Conservation (phyloP, 345 rosid genomes). For the Eucalyptus sp. region DNA sequence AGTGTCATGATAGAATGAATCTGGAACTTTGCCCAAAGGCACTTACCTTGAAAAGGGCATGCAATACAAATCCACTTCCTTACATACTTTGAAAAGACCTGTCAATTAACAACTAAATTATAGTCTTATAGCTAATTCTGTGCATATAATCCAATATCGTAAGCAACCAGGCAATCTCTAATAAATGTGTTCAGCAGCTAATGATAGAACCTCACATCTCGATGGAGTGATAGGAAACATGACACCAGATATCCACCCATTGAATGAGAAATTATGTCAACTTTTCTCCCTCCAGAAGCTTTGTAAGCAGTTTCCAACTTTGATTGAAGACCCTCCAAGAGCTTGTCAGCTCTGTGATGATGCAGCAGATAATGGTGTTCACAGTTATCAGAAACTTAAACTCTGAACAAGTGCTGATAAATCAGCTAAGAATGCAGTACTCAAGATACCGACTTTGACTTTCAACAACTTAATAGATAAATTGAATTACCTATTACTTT, state of each 20-base stretch:
- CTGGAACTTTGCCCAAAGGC: neutral
- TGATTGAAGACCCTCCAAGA: slow-evolving; percentile 45
- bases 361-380: neutral
- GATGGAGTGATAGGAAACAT: slow-evolving; percentile 65
- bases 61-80: slow-evolving; percentile 86
- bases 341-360: slow-evolving; percentile 47
- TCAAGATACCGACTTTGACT: neutral
- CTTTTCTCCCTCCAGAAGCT: slow-evolving; percentile 64
- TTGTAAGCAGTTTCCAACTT: slow-evolving; percentile 68
- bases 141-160: neutral
- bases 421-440: neutral
- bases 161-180: neutral
- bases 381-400: neutral
- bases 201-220: slow-evolving; percentile 34
- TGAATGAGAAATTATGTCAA: slow-evolving; percentile 72
- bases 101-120: slow-evolving; percentile 6
- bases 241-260: slow-evolving; percentile 80
- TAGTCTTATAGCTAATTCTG: neutral
- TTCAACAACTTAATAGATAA: neutral
- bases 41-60: slow-evolving; percentile 84
- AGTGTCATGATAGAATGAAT: neutral
- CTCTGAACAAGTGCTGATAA: neutral
- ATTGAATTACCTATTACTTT: slow-evolving; percentile 62
- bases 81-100: slow-evolving; percentile 67
- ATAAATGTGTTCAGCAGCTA: neutral